These are phyloP conservation scores for Cavenderia fasciculata DNA, from an alignment of 78 protist genomes.

Conservation along the genomic window DNA sequence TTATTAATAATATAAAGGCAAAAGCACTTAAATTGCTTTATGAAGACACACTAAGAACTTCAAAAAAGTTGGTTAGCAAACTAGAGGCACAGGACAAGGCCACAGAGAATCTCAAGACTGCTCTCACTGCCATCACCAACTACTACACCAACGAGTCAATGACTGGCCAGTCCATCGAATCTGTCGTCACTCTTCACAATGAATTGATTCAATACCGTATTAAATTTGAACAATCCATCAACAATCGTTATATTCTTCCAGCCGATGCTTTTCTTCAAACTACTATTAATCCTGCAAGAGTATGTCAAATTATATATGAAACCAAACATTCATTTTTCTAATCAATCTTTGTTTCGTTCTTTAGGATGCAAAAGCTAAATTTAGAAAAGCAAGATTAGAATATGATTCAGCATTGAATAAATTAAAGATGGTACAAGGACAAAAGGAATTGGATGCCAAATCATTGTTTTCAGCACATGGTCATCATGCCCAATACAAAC, in stretches of 20 bases:
- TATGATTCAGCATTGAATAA: conserved; percentile 41
- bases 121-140: conserved; percentile 2
- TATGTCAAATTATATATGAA: neutral
- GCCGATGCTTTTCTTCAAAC: conserved; percentile 20
- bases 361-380: conserved; percentile 35
- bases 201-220: conserved; percentile 14
- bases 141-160: conserved; percentile 13
- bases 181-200: neutral
- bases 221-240: conserved; percentile 34
- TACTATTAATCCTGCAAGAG: conserved; percentile 35
- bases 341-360: neutral
- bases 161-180: conserved; percentile 36
- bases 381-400: conserved; percentile 21
- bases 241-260: conserved; percentile 52
- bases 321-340: neutral
- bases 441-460: conserved; percentile 25
- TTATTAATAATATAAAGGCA: conserved; percentile 37
- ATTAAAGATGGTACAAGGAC: conserved; percentile 8
- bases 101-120: neutral
- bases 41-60: conserved; percentile 45
- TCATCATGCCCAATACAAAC: conserved; percentile 20
- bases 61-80: conserved; percentile 23
- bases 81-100: neutral
- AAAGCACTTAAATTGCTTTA: conserved; percentile 52
- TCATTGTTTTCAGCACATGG: conserved; percentile 17